A percentile compares a stretch with the other conserved stretches of the same genome.
These are phyloP conservation scores for Brasilioporus rufonigricans DNA, from an alignment of 768 basidiomycete species.

Conservation along the genomic window DNA sequence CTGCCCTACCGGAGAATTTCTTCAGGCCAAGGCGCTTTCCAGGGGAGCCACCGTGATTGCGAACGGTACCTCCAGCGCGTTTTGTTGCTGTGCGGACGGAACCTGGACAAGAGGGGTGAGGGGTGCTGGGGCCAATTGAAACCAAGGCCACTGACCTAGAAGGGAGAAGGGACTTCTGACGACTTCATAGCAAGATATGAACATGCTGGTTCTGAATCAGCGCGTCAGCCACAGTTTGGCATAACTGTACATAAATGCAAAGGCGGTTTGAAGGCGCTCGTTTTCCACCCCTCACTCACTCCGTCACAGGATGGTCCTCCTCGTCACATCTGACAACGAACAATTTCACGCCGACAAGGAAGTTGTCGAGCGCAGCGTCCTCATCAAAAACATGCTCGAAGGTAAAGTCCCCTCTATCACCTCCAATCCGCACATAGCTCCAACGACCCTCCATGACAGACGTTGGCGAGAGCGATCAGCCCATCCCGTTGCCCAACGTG, in stretches of 20 bases:
- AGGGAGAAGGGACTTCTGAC: constrained; percentile 50
- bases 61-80: constrained; percentile 90
- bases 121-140: not conserved
- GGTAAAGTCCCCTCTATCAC: constrained; percentile 44
- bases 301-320: constrained; percentile 63
- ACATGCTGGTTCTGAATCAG: constrained; percentile 5
- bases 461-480: constrained; percentile 90
- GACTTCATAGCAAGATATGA: constrained; percentile 43
- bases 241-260: constrained; percentile 2
- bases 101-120: constrained; percentile 33
- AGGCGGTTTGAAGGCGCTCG: not conserved
- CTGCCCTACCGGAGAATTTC: constrained; percentile 81
- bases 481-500: constrained; percentile 93
- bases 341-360: constrained; percentile 91
- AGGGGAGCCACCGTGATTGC: constrained; percentile 90
- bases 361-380: constrained; percentile 90
- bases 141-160: constrained; percentile 25
- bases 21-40: constrained; percentile 94
- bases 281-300: constrained; percentile 3
- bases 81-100: constrained; percentile 94
- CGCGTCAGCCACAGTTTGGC: constrained; percentile 12
- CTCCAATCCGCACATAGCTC: not conserved
- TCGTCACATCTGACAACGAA: constrained; percentile 95
- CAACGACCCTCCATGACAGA: constrained; percentile 49
- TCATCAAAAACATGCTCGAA: constrained; percentile 99